Base-by-base conservation (phyloP, 2,329 filamentous ascomycete species). In the Corniculantispora saksenae region DNA sequence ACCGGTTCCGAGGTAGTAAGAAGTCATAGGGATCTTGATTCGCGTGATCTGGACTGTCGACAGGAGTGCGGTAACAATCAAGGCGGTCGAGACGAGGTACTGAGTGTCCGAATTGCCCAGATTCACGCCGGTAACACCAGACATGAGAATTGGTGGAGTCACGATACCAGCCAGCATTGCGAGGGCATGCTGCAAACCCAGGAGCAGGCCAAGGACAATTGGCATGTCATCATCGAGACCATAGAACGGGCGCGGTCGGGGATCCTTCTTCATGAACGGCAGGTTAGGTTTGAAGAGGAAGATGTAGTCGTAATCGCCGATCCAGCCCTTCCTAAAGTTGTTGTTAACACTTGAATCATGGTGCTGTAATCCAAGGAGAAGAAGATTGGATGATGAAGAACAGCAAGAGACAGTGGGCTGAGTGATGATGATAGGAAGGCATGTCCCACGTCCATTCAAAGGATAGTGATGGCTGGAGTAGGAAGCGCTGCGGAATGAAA, bases 281-380 rank as follows among this genome's bases (percentile, higher is more conserved):
- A 97, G 78, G 70, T 91, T 93, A 1, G 87, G 91, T 27, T 81
- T 87, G 82, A 97, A 97, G 45, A 97, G 88, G 73, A 93, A 95
- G 43, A 77, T 91, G 84, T 97, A 97, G 82, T 97, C 91, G 77
- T 97, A 97, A 70, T 88, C 83, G 67, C 94, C 94, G 64, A 97
- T 77, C 27, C 97, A 83, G 13, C 94, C 94, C 1, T 93, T 84
- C 67, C 82, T 88, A 55, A 84, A 3, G 12, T 19, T 13, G 38
- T 7, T 13, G 38, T 43, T 43, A 43, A 13, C 38, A 13, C 3
- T 43, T 43, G 12, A 43, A 43, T 43, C n/a, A n/a, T n/a, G n/a
- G n/a, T n/a, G n/a, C n/a, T n/a, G n/a, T n/a, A n/a, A n/a, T 19
- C 38, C 38, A 43, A 7, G 5, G 17, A 13, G 5, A 43, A 6